Percentiles rank a stretch among this genome's conserved stretches.
These are phyloP conservation scores for Cladorrhinum sp. DNA, from an alignment of 2,329 filamentous ascomycete species.

Conservation along the genomic window DNA sequence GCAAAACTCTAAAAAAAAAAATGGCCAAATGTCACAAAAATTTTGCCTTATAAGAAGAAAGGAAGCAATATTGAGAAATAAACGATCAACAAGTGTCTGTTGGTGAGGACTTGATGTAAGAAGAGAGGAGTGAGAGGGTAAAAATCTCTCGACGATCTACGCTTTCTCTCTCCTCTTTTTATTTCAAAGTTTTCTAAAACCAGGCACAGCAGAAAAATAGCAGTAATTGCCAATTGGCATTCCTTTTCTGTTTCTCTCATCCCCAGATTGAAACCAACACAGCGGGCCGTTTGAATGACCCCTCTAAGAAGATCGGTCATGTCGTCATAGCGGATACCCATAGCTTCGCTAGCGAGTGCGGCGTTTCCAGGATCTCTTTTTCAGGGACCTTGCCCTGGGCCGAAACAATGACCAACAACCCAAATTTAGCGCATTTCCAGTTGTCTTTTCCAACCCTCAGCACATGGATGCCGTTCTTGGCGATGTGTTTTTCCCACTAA, in stretches of 20 bases:
- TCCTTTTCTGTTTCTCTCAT: too few relatives aligned
- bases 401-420: too few relatives aligned
- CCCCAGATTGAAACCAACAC: background rate
- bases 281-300: background rate
- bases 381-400: background rate
- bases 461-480: background rate
- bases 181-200: background rate
- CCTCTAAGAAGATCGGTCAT: background rate
- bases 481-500: background rate
- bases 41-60: too few relatives aligned
- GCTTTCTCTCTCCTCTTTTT: background rate
- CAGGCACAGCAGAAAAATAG: too few relatives aligned
- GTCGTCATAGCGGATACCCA: constrained; percentile 4
- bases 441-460: too few relatives aligned
- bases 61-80: constrained; percentile 3
- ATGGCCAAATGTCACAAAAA: background rate
- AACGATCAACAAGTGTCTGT: background rate
- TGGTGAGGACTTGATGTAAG: background rate
- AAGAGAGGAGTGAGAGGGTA: background rate
- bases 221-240: background rate
- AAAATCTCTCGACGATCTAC: background rate
- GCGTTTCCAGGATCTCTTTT: background rate
- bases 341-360: background rate
- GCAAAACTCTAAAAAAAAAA: background rate
- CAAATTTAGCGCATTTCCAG: too few relatives aligned